Base-by-base conservation (phyloP, 2,329 filamentous ascomycete genomes). In the Didymella arachidicola region DNA sequence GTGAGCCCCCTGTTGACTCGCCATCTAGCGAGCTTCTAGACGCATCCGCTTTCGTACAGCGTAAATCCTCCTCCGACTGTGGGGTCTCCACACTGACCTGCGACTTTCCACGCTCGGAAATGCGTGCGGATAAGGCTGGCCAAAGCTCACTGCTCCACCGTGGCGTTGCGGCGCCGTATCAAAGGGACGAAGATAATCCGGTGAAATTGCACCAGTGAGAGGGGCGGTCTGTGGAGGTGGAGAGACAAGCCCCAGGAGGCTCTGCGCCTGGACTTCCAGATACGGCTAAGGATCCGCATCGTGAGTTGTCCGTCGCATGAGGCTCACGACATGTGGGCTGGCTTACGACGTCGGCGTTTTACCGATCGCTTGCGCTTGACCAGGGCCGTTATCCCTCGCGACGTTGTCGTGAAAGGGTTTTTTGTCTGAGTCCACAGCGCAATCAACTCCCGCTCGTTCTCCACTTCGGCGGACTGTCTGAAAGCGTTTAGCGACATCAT, bases 11-110 rank as follows among this genome's bases (percentile, higher is more conserved):
- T 57, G 57, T 57, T 67, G 62, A 62, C 61, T 70, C 61, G 60
- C 49, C 56, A 32, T 57, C 59, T 60, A 68, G 62, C 61, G 57
- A 57, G 59, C 65, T 65, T 68, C 67, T 70, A 70, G 67, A 64
- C 56, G 47, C 47, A 57, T 56, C 60, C 62, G 42, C 48, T 59
- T 60, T 55, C 34, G 57, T 43, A 53, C 56, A 59, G 56, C 39
- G 32, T 29, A 41, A 62, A 64, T 56, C 62, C 47, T 52, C 52
- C 51, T 53, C 53, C 45, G 53, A 57, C 54, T 67, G 62, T 63
- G 64, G 64, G 64, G 64, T 64, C 64, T 67, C 64, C 64, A 59
- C 64, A 65, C 34, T 53, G 51, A 49, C 25, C 50, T 46, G 46
- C 51, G 36, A 53, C 55, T 51, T 53, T 32, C 47, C 44, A 50